phyloP scores from a whole-genome alignment of 2,329 filamentous ascomycete species.

The Leptographium wingfieldii region DNA sequence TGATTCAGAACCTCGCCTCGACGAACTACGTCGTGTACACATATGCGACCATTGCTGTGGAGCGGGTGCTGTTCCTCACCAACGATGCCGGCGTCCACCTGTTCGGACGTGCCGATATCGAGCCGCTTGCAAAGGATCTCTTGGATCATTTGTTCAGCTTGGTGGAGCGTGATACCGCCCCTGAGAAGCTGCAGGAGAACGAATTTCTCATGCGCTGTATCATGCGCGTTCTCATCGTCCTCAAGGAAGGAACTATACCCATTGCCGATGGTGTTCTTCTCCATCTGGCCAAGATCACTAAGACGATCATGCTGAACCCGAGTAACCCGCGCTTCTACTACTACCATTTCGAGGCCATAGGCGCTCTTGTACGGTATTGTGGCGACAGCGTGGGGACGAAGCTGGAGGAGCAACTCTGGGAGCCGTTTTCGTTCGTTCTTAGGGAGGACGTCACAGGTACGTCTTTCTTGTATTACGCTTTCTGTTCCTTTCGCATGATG shows the following conservation, averaged over 20 bases:
- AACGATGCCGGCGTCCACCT: slow-evolving; percentile 64
- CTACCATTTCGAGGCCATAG: slow-evolving; percentile 91
- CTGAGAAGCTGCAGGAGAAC: slow-evolving; percentile 94
- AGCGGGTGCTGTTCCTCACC: slow-evolving; percentile 75
- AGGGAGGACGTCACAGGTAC: slow-evolving; percentile 67
- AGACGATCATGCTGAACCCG: slow-evolving; percentile 84
- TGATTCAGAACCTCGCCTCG: slow-evolving; percentile 84
- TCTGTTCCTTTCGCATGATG: slow-evolving; percentile 17
- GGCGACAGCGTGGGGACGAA: slow-evolving; percentile 52
- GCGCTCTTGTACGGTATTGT: slow-evolving; percentile 71
- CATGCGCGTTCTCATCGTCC: slow-evolving; percentile 92
- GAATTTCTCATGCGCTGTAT: slow-evolving; percentile 98
- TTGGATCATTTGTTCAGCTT: slow-evolving; percentile 82
- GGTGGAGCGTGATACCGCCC: slow-evolving; percentile 70
- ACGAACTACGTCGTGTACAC: slow-evolving; percentile 95
- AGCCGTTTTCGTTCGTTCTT: slow-evolving; percentile 70
- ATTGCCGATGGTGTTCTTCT: slow-evolving; percentile 68
- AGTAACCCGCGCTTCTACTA: slow-evolving; percentile 98
- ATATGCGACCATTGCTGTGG: slow-evolving; percentile 93
- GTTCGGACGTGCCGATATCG: slow-evolving; percentile 67
- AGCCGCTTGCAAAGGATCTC: slow-evolving; percentile 72
- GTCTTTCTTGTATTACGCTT: not conserved
- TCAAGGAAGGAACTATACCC: slow-evolving; percentile 66
- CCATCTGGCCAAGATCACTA: slow-evolving; percentile 79
- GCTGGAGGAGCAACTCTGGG: slow-evolving; percentile 70